Conservation (phyloP, 495 filamentous ascomycete species). For the Diplogelasinospora grovesii region DNA sequence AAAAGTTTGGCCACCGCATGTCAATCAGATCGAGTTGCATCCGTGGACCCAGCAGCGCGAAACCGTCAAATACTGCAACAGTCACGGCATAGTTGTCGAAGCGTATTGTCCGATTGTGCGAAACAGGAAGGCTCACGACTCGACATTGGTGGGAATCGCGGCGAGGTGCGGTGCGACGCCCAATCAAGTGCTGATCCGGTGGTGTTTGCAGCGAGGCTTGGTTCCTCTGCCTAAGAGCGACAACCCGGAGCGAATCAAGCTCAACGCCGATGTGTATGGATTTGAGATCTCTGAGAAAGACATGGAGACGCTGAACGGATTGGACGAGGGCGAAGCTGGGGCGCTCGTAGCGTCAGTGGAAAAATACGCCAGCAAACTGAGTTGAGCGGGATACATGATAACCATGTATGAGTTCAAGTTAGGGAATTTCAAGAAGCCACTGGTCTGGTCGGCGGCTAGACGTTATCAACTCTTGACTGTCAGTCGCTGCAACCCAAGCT, state of each 20-base stretch:
- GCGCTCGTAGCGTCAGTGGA: no score
- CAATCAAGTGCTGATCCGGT: constrained; percentile 71
- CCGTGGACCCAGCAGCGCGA: constrained; percentile 74
- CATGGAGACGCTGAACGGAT: constrained; percentile 37
- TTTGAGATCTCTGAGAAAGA: constrained; percentile 65
- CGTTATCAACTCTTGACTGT: no score
- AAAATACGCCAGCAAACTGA: no score
- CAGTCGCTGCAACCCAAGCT: no score
- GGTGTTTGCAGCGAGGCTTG: constrained; percentile 75
- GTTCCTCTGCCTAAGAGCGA: constrained; percentile 70
- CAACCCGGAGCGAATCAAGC: constrained; percentile 56
- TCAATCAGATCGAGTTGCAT: constrained; percentile 69
- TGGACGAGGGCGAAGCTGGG: no score
- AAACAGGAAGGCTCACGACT: constrained; percentile 56
- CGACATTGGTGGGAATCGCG: constrained; percentile 49
- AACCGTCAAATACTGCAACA: constrained; percentile 66
- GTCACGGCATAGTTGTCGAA: constrained; percentile 61
- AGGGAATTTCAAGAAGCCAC: no score
- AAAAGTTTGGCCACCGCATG: constrained; percentile 52
- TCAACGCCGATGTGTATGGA: constrained; percentile 72
- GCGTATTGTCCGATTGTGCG: constrained; percentile 74
- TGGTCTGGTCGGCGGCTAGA: no score
- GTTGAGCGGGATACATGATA: no score
- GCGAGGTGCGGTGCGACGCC: constrained; percentile 64
- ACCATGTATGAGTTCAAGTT: no score